Evolutionary conservation across 306 rosid species (phyloP), one percentile per base, ranked within the genome.

Genomic region (Gastrolobium bilobum): DNA sequence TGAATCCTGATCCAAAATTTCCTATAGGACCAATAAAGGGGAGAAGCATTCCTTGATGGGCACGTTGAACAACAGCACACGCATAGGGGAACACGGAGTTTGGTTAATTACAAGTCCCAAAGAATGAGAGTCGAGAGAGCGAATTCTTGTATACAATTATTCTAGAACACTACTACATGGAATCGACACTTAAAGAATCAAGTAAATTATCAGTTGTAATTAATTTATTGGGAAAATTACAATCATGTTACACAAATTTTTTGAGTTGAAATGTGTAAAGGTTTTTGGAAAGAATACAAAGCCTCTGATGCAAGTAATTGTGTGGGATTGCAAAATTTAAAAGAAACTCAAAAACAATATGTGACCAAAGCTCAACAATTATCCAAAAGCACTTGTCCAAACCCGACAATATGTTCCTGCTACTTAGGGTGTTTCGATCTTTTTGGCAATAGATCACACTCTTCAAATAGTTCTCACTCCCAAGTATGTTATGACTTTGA

Each of bases 21-120:
- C 3, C 2, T 1, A 4, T 10, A 30, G 73, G 81, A 78, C 85
- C 81, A 82, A 82, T 60, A 48, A 58, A 68, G 5, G 56, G 37
- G n/a, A 57, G 46, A 58, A 39, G 63, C 59, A 58, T 29, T 10
- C 34, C 64, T 67, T 68, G 76, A 48, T 35, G 72, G 63, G 64
- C 40, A 46, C 50, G 59, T 75, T 33, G 77, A 52, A 26, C 11
- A 58, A 35, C 65, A 5, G 48, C 85, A 68, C 85, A 15, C 4
- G 51, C 63, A 30, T 7, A 11, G 50, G n/a, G 51, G 62, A 43
- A 35, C 76, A 35, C 57, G 53, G 68, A 37, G 26, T 56, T 43
- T 2, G 34, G 54, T 44, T 37, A 20, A 34, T 43, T 42, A 20
- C 50, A 30, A 30, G 14, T 63, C 59, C 73, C 79, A 63, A 52